phyloP scores from a whole-genome alignment of 1,139 yeast genomes.

The Kodamaea alishanica region DNA sequence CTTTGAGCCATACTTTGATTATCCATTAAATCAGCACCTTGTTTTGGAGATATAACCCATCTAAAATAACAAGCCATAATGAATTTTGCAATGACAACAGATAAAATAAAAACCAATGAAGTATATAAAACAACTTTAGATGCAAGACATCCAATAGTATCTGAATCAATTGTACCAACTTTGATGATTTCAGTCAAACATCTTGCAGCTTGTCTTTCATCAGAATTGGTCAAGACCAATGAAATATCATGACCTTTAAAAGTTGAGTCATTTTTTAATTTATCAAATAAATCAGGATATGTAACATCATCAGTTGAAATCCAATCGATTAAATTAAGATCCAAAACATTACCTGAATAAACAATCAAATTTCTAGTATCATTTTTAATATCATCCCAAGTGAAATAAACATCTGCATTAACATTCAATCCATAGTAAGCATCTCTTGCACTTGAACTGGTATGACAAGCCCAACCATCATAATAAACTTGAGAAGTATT shows the following conservation, averaged over 20 bases:
- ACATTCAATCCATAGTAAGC: conserved; percentile 60
- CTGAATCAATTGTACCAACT: conserved; percentile 86
- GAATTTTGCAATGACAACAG: conserved; percentile 75
- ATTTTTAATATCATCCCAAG: conserved; percentile 83
- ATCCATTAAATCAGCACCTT: conserved; percentile 70
- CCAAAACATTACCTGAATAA: conserved; percentile 83
- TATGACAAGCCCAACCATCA: conserved; percentile 90
- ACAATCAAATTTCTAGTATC: conserved; percentile 76
- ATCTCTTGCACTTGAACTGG: conserved; percentile 63
- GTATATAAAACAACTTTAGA: conserved; percentile 76
- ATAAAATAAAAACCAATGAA: conserved; percentile 78
- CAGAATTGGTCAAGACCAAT: conserved; percentile 63
- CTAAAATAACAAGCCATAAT: conserved; percentile 83
- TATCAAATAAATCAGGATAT: conserved; percentile 70
- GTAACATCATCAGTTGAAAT: conserved; percentile 62
- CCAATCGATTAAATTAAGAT: conserved; percentile 73
- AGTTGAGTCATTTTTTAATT: conserved; percentile 50
- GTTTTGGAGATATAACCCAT: conserved; percentile 74
- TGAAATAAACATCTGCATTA: conserved; percentile 75
- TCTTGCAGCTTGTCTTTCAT: conserved; percentile 68
- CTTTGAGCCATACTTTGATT: conserved; percentile 44
- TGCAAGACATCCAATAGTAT: conserved; percentile 94
- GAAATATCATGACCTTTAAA: conserved; percentile 81
- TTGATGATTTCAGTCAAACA: conserved; percentile 85
- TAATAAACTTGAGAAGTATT: conserved; percentile 62